phyloP scores from a whole-genome alignment of 495 filamentous ascomycete species.

The Hypoxylon lenormandii region DNA sequence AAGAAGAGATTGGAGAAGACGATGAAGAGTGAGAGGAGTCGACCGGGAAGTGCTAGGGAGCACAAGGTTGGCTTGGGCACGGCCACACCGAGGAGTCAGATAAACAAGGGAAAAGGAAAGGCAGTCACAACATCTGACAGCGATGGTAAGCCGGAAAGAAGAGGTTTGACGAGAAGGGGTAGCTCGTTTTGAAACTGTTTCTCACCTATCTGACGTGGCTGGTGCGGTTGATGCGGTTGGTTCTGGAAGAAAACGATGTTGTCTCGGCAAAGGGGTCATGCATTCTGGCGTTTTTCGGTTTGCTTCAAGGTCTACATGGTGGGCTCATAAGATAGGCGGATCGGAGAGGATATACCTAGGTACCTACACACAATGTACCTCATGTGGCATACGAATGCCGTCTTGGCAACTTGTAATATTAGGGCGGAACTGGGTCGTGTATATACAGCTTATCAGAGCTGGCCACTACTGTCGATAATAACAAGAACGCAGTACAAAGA shows the following conservation, averaged over 20 bases:
- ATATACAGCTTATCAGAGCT: conserved; percentile 31
- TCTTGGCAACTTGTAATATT: conserved; percentile 27
- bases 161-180: conserved; percentile 37
- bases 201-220: background rate
- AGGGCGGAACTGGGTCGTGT: conserved; percentile 19
- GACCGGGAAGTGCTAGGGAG: conserved; percentile 36
- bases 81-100: conserved; percentile 15
- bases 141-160: conserved; percentile 28
- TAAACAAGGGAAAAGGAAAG: conserved; percentile 50
- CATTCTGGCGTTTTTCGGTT: conserved; percentile 35
- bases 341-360: conserved; percentile 10
- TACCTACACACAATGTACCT: background rate
- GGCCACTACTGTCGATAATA: conserved; percentile 5
- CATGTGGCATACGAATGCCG: conserved; percentile 20
- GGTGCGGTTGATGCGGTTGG: background rate
- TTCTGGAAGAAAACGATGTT: background rate
- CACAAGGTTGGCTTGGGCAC: conserved; percentile 18
- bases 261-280: conserved; percentile 17
- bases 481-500: background rate
- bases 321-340: conserved; percentile 9
- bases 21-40: conserved; percentile 32
- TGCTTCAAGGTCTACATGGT: conserved; percentile 10
- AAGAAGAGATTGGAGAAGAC: conserved; percentile 25
- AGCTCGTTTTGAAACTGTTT: conserved; percentile 49
- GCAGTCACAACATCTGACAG: conserved; percentile 37